Base-by-base conservation (phyloP, 1,139 yeast species). In the Eremothecium sinecaudum region DNA sequence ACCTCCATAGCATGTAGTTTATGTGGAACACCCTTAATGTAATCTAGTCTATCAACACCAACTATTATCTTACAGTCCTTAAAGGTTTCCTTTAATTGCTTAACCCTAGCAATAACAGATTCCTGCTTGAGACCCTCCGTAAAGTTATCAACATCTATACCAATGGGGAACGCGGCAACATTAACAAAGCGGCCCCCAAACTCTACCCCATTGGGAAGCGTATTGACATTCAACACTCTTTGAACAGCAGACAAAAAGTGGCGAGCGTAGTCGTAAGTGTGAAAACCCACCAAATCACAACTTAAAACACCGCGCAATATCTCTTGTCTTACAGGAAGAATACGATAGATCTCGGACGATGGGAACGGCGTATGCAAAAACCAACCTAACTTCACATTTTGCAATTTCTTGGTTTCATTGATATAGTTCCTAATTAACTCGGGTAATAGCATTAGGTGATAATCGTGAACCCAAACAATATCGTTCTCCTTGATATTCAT, bases 231-330 rank as follows among this genome's bases (percentile, higher is more conserved):
- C 35, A 92, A 70, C 20, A 90, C 81, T 41, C 95, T 69, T 39
- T 87, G 77, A n/a, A 90, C 95, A 1, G 94, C 78, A 14, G 94
- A 79, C 38, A 92, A 62, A 61, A 92, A 92, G 63, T 92, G 99
- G 49, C 99, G 73, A n/a, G 95, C 98, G 53, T 92, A 92, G 59
- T 92, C 99, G 59, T 92, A 92, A n/a, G 98, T 92, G 59, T 92
- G 99, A 69, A 92, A 92, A 0, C 99, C 99, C 51, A 92, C 77
- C 49, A 92, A 69, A 56, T 92, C 95, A 62, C 97, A 90, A 49
- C 92, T 79, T 54, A 92, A 65, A 2, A 92, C 94, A 32, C 99
- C 99, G 41, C 73, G 74, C 49, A 92, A 66, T 37, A 92, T 86
- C 59, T 92, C 98, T 48, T 79, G 75, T 59, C 99, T 72, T 12